phyloP scores from a whole-genome alignment of 2,329 filamentous ascomycete species.

The Fusarium euwallaceae region DNA sequence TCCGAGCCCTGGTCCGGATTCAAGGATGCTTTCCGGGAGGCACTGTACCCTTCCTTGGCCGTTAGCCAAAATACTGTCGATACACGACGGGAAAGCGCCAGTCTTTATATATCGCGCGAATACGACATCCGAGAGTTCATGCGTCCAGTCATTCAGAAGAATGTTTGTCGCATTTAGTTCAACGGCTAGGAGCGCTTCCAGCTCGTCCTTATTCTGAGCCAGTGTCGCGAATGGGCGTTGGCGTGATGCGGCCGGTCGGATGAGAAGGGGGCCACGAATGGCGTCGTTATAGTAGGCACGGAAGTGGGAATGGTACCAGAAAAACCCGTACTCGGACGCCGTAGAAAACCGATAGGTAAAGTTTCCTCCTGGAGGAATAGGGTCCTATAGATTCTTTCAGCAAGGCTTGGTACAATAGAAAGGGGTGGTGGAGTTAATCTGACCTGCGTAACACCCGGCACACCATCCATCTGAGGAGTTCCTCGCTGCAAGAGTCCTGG shows the following conservation, averaged over 20 bases:
- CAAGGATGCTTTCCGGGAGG: background rate
- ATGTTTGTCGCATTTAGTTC: background rate
- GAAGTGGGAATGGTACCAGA: background rate
- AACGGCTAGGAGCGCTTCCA: background rate
- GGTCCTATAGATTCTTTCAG: background rate
- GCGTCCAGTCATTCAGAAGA: background rate
- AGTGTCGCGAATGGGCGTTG: background rate
- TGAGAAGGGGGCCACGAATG: background rate
- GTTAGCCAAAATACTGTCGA: background rate
- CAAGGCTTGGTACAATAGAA: no score
- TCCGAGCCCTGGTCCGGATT: background rate
- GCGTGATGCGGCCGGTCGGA: background rate
- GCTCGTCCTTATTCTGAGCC: background rate
- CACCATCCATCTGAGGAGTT: background rate
- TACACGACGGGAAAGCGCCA: background rate
- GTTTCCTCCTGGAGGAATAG: background rate
- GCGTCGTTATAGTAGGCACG: background rate
- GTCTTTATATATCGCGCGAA: background rate
- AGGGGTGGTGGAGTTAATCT: no score
- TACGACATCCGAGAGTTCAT: background rate
- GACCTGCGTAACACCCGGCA: background rate
- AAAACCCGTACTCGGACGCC: background rate
- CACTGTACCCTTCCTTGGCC: background rate
- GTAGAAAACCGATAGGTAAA: background rate
- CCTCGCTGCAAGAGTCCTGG: background rate